Evolutionary conservation across 1,139 yeast genomes (phyloP).

Genomic region (Wickerhamomyces sp.): DNA sequence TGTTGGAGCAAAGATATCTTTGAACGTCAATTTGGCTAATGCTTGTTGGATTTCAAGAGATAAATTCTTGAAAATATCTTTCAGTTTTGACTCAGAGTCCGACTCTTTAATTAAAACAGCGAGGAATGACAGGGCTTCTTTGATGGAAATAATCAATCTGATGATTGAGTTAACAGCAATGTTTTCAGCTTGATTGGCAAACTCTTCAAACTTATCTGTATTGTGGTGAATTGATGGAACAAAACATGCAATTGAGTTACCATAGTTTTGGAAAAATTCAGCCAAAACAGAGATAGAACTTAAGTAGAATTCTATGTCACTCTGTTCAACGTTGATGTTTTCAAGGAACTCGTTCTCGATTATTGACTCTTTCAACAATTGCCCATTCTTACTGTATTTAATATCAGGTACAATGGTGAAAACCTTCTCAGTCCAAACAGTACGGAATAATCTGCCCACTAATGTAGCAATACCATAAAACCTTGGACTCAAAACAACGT

Average conservation of each 20-base stretch:
- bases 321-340: constrained; percentile 37
- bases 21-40: constrained; percentile 61
- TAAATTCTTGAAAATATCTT: constrained; percentile 67
- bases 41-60: constrained; percentile 63
- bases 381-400: constrained; percentile 37
- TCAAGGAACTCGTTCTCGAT: constrained; percentile 24
- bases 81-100: constrained; percentile 54
- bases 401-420: constrained; percentile 45
- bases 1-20: constrained; percentile 70
- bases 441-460: constrained; percentile 71
- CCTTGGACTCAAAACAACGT: constrained; percentile 83
- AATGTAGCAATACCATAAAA: constrained; percentile 88
- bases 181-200: constrained; percentile 86
- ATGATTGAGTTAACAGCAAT: constrained; percentile 79
- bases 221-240: constrained; percentile 37
- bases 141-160: constrained; percentile 70
- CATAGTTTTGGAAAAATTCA: constrained; percentile 50
- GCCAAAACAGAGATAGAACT: constrained; percentile 56
- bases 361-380: constrained; percentile 24
- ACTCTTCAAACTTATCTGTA: constrained; percentile 42
- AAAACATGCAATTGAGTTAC: constrained; percentile 61
- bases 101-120: constrained; percentile 79
- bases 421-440: constrained; percentile 71
- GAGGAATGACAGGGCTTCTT: constrained; percentile 86
- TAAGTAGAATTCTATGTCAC: constrained; percentile 58